Evolutionary conservation across 2,329 filamentous ascomycete genomes (phyloP).

Genomic region (Stemphylium vesicarium): DNA sequence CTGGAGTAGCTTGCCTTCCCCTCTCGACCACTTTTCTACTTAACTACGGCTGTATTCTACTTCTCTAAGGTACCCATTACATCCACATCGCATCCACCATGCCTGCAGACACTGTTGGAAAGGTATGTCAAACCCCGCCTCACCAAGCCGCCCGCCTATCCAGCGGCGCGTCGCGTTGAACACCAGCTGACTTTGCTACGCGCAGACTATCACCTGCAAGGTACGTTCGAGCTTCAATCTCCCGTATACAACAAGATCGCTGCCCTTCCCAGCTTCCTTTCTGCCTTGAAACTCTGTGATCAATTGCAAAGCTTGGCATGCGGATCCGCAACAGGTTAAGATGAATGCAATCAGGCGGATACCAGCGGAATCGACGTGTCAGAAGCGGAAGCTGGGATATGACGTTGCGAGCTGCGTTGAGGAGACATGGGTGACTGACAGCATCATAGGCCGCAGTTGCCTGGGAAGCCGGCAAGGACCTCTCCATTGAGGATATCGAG

Average conservation of each 20-base stretch:
- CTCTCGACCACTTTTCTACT: conserved; percentile 13
- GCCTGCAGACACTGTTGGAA: conserved; percentile 63
- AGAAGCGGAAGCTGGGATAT: background rate
- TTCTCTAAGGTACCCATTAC: conserved; percentile 22
- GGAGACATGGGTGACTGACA: conserved; percentile 23
- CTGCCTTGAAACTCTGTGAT: background rate
- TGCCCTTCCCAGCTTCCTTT: background rate
- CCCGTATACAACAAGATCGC: conserved; percentile 12
- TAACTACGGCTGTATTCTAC: conserved; percentile 7
- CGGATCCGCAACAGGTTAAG: conserved; percentile 36
- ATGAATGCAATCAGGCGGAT: conserved; percentile 11
- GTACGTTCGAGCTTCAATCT: conserved; percentile 68
- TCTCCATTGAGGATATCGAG: conserved; percentile 90
- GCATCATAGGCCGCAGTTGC: conserved; percentile 79
- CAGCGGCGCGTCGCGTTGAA: background rate
- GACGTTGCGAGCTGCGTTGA: background rate
- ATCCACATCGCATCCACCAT: conserved; percentile 45
- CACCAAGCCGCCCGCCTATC: background rate
- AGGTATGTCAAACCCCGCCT: conserved; percentile 35
- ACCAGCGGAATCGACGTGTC: conserved; percentile 4
- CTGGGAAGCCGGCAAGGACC: conserved; percentile 92
- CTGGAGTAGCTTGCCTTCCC: conserved; percentile 18
- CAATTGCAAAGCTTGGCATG: conserved; percentile 27
- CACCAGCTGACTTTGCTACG: conserved; percentile 11
- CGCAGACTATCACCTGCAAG: conserved; percentile 90